Base-by-base conservation (phyloP, 768 basidiomycete species). In the Lactarius psammicola region DNA sequence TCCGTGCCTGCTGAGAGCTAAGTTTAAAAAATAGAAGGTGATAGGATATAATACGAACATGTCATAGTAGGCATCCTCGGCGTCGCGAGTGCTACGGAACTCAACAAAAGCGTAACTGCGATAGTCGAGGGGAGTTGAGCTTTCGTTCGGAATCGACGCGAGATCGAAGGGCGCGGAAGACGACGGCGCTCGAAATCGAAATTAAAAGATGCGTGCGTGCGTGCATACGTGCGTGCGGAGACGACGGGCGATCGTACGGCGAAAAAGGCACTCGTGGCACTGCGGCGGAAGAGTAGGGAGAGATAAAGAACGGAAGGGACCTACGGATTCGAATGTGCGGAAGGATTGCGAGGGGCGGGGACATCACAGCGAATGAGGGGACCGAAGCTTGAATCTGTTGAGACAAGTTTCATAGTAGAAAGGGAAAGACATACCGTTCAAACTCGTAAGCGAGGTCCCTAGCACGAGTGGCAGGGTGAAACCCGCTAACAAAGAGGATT, bases 321-420 rank as follows among this genome's bases (percentile, higher is more conserved):
- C 91, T 81, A 94, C 92, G 92, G 90, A 72, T 90, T 90, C 49
- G 87, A 82, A 63, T 81, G 83, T 20, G 88, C 85, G 68, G 87
- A 82, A 0, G 87, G 86, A 77, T 90, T 90, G 69, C 91, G 86
- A 2, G 92, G 90, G 2, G 92, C 93, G 20, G 92, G 92, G 18
- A 95, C 91, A 74, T 95, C 93, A 78, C 93, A 95, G 66, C 92
- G 89, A 67, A 94, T 84, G 33, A 95, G 82, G 62, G 88, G 88
- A 20, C 92, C 92, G 70, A 81, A 94, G 13, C 49, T 51, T 23
- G 23, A 7, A 23, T 13, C 10, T 0, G 63, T 92, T 94, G 73
- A 17, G 49, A 9, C 28, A 5, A 28, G 26, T n/a, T 8, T 60
- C 1, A 36, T 17, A 11, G 31, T 44, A 56, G 65, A 28, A 1